Base-by-base conservation (phyloP, 176 grass and related monocot genomes). In the Stipa capillata region DNA sequence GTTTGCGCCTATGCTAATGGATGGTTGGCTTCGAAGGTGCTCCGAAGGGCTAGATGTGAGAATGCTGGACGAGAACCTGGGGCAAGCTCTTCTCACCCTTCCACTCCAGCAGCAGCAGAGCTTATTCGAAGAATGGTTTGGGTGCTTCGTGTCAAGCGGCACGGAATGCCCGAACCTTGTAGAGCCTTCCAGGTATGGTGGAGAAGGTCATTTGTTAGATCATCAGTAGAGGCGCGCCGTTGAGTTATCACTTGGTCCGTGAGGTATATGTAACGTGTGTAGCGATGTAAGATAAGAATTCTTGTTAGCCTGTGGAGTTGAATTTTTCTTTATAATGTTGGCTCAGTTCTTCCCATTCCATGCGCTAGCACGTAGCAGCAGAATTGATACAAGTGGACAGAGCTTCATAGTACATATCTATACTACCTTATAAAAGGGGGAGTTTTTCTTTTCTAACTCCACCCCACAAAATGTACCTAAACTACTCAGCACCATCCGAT, bases 111-210 rank as follows among this genome's bases (percentile, higher is more conserved):
- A 91, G 24, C 96, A 99, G 75, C 96, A 99, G 31, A 76, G 77
- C 34, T 56, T 93, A 10, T 94, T 99, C 7, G 89, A 95, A 48
- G 92, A 93, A 83, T 99, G 96, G 96, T 95, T 98, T 51, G 76
- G 62, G 36, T 84, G 73, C 72, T 98, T 94, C 18, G 83, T 87
- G 0, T 84, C 69, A 1, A 88, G 82, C 23, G 92, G 90, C 16
- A 83, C 90, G 0, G 78, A 89, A 41, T 98, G 90, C 65, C 95
- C 95, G 1, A 98, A 98, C 65, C 88, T 98, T 7, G 85, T 20
- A 76, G 67, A 81, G 87, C 95, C 58, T 98, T 98, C 83, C 96
- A 98, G 80, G 87, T 94, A 29, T 98, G 96, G 96, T 94, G 96
- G 96, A 86, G 95, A 53, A 86, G 96, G 74, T 87, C 84, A 6